These are phyloP conservation scores for Monosporascus cannonballus DNA, from an alignment of 2,329 filamentous ascomycete genomes.

Conservation along the genomic window DNA sequence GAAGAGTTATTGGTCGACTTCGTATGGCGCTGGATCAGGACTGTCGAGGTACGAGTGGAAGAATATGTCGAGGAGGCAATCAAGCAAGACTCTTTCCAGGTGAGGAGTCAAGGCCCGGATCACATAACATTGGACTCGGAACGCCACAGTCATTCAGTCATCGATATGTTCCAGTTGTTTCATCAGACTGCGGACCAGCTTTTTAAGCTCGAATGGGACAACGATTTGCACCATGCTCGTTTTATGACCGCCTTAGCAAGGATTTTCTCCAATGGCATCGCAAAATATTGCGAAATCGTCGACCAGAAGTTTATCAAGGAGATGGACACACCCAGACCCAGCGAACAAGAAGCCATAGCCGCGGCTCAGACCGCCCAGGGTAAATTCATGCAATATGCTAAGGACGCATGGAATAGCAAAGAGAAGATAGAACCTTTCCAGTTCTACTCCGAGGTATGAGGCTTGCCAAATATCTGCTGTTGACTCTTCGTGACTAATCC, in stretches of 20 bases:
- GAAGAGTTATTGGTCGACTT: conserved; percentile 84
- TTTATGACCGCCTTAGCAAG: conserved; percentile 95
- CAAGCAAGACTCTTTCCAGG: conserved; percentile 80
- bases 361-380: conserved; percentile 79
- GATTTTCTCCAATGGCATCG: conserved; percentile 74
- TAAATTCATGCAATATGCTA: conserved; percentile 87
- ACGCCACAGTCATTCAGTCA: conserved; percentile 85
- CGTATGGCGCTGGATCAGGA: conserved; percentile 90
- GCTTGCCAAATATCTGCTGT: conserved; percentile 15
- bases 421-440: conserved; percentile 96
- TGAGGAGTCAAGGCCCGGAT: conserved; percentile 59
- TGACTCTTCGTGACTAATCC: conserved; percentile 21
- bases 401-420: conserved; percentile 86
- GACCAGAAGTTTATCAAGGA: conserved; percentile 82
- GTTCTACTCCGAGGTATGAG: conserved; percentile 77
- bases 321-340: conserved; percentile 86
- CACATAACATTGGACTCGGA: conserved; percentile 68
- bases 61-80: conserved; percentile 86
- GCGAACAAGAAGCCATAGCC: conserved; percentile 65
- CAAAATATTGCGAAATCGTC: conserved; percentile 84
- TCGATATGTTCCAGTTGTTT: conserved; percentile 91
- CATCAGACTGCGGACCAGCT: conserved; percentile 88
- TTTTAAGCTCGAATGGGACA: conserved; percentile 81
- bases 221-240: conserved; percentile 87
- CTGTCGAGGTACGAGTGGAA: conserved; percentile 72